Percentiles rank a stretch among this genome's conserved stretches.
Conservation (phyloP, 139 green algal genomes). For the Choricystis sp. region DNA sequence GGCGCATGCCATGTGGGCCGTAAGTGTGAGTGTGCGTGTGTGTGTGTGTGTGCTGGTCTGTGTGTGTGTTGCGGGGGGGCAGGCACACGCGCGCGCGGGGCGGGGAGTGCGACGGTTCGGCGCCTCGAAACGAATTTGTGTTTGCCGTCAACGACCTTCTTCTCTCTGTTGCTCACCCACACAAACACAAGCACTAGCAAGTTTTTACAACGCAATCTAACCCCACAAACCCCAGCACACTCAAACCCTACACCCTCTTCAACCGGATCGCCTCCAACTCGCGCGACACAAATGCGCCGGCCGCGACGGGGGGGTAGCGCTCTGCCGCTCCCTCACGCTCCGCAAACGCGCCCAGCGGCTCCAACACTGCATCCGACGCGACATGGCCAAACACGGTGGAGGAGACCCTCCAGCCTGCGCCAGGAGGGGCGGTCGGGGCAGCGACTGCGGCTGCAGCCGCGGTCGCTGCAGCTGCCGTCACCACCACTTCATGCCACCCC, state of each 20-base stretch:
- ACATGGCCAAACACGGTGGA: conserved; percentile 78
- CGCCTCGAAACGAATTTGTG: no score
- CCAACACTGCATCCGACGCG: conserved; percentile 39
- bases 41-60: no score
- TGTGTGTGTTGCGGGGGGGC: no score
- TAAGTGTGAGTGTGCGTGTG: no score
- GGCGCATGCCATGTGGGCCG: no score
- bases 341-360: conserved; percentile 46
- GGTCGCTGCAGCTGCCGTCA: conserved; percentile 2
- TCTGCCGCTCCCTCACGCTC: not conserved
- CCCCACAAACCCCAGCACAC: not conserved
- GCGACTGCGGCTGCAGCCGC: not conserved
- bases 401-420: conserved; percentile 61
- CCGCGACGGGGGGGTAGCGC: conserved; percentile 33
- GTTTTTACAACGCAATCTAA: not conserved
- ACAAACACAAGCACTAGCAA: no score
- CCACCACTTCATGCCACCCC: conserved; percentile 74
- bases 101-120: no score
- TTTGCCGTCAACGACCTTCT: no score
- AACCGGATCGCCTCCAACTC: conserved; percentile 51
- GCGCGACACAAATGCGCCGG: conserved; percentile 42
- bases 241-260: conserved; percentile 7
- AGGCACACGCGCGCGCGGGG: no score
- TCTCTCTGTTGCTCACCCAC: no score
- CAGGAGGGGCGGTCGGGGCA: no score